Base-by-base conservation (phyloP, 179 eudicot species). In the Monotropa hypopitys region DNA sequence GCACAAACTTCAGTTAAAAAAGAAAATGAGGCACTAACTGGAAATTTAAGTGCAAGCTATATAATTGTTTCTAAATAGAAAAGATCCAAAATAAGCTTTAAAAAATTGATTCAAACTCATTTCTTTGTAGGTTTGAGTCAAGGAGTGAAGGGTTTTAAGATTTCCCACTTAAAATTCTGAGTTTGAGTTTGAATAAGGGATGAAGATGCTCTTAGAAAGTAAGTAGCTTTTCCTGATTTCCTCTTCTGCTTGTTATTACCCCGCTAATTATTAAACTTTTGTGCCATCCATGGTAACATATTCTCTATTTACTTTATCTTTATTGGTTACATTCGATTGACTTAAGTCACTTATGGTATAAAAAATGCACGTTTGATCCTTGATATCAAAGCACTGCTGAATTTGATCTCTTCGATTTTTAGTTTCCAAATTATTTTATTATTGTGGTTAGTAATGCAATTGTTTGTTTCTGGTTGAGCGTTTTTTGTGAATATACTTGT, bases 361-460 rank as follows among this genome's bases (percentile, higher is more conserved):
- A n/a, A n/a, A n/a, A n/a, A n/a, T n/a, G n/a, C n/a, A 46, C 30
- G 3, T 28, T 76, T 76, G 72, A 45, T 63, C 32, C 72, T 76
- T 20, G 53, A 75, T 61, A 40, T 75, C 70, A 70, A 70, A 70
- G 54, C 33, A 45, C 30, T 43, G 51, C 54, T 75, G 70, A 18
- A 15, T 38, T 12, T 4, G 21, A 15, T 59, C 59, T 59, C 68
- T 38, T 75, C 30, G 57, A 43, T 12, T 76, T 65, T 46, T 46
- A 32, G 46, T 47, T 32, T 38, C 3, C 30, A 20, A 32, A 49
- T 28, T 46, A 49, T 0, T 21, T 6, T 15, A 16, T 43, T 6
- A 16, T 13, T 75, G 16, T 71, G 47, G 35, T 28, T 47, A 46
- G 38, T 47, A 18, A 26, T 47, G 38, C 57, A 46, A 26, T 15